phyloP scores from a whole-genome alignment of 2,329 filamentous ascomycete genomes.

The Chaetomiaceae sp. region DNA sequence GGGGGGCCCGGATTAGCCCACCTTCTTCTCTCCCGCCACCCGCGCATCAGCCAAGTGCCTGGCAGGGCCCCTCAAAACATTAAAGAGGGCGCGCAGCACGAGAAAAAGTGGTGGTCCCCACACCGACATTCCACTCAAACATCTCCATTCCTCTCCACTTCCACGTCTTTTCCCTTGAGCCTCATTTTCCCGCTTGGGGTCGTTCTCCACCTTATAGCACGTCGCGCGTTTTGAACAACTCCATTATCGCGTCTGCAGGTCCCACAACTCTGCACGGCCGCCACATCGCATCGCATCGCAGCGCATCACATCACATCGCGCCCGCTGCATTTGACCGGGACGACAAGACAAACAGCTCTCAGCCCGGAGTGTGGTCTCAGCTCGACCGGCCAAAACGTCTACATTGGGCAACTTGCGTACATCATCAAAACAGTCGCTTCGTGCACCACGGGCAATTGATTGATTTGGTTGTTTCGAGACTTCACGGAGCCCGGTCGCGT shows the following conservation, averaged over 20 bases:
- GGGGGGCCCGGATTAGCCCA: conserved; percentile 20
- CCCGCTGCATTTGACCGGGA: conserved; percentile 4
- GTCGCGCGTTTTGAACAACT: conserved; percentile 21
- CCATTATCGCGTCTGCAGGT: conserved; percentile 21
- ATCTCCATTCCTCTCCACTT: conserved; percentile 37
- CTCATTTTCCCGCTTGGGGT: conserved; percentile 30
- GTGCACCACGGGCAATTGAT: conserved; percentile 8
- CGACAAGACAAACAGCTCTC: background rate
- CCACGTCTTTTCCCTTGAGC: conserved; percentile 32
- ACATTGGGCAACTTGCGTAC: background rate
- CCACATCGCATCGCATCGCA: conserved; percentile 17
- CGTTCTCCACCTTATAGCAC: conserved; percentile 27
- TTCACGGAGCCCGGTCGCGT: background rate
- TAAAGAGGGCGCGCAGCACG: conserved; percentile 32
- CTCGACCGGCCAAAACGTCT: background rate
- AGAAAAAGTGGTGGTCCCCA: conserved; percentile 46
- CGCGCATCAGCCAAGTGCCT: conserved; percentile 26
- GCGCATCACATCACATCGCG: conserved; percentile 16
- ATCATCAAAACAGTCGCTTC: conserved; percentile 12
- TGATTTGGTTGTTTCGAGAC: conserved; percentile 6
- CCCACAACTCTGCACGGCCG: conserved; percentile 12
- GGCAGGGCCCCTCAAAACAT: conserved; percentile 24
- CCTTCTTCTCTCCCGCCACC: conserved; percentile 20
- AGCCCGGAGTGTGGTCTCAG: background rate
- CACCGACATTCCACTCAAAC: conserved; percentile 43